Evolutionary conservation across 805 yeast species (phyloP).

Genomic region (Blastobotrys chiropterorum): DNA sequence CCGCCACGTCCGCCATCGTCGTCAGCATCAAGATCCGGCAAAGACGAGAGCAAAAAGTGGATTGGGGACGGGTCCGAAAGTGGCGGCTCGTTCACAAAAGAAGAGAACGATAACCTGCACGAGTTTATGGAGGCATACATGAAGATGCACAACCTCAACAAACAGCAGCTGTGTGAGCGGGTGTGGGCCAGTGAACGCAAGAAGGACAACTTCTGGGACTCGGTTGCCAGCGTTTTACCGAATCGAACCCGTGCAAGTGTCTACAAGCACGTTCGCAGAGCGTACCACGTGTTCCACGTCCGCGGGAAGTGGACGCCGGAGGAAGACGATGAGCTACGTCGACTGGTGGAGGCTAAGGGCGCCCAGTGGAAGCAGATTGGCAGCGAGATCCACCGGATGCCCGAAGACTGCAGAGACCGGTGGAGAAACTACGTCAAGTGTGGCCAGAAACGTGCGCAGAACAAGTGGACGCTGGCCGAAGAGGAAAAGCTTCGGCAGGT

Average conservation of each 20-base stretch:
- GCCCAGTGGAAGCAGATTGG: conserved; percentile 92
- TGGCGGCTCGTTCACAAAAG: conserved; percentile 46
- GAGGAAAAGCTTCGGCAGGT: conserved; percentile 56
- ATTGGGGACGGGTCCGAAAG: conserved; percentile 26
- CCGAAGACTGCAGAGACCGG: conserved; percentile 94
- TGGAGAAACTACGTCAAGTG: conserved; percentile 96
- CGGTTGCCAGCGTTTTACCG: conserved; percentile 71
- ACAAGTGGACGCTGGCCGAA: conserved; percentile 75
- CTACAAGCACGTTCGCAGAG: conserved; percentile 86
- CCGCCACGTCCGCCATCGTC: background rate
- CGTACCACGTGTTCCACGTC: conserved; percentile 79
- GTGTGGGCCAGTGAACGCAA: conserved; percentile 83
- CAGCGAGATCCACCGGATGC: conserved; percentile 78
- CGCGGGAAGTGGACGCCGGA: conserved; percentile 87
- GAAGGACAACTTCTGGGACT: conserved; percentile 88
- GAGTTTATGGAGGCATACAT: conserved; percentile 67
- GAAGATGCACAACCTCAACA: conserved; percentile 51
- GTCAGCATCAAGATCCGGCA: background rate
- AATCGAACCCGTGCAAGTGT: conserved; percentile 82
- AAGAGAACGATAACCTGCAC: conserved; percentile 67
- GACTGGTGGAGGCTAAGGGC: conserved; percentile 57
- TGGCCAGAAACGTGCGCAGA: conserved; percentile 66
- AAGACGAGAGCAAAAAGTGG: conserved; percentile 13
- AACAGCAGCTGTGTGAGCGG: conserved; percentile 69
- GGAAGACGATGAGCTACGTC: conserved; percentile 65